Base-by-base conservation (phyloP, 108 stramenopile species). In the Mediolabrus comicus region DNA sequence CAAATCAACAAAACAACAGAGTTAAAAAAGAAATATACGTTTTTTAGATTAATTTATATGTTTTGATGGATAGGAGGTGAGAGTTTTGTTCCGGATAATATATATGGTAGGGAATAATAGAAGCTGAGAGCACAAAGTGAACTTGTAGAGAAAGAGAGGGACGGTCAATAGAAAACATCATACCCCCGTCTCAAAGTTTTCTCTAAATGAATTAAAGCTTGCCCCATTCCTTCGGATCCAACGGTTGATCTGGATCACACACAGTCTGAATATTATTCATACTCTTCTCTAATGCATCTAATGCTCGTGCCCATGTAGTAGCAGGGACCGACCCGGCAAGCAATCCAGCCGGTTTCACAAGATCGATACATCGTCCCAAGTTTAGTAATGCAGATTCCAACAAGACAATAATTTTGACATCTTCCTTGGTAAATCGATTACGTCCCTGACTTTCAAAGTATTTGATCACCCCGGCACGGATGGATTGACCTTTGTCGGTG, bases 161-260 rank as follows among this genome's bases (percentile, higher is more conserved):
- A n/a, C n/a, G n/a, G n/a, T n/a, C n/a, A n/a, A n/a, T n/a, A n/a
- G n/a, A n/a, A n/a, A n/a, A n/a, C n/a, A n/a, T n/a, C n/a, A n/a
- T n/a, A n/a, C n/a, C n/a, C n/a, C n/a, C n/a, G n/a, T n/a, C n/a
- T n/a, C n/a, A n/a, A n/a, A n/a, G n/a, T n/a, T n/a, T n/a, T n/a
- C n/a, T n/a, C n/a, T n/a, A n/a, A n/a, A n/a, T n/a, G n/a, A n/a
- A n/a, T 10, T 46, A 59, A 75, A 87, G 65, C 52, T 80, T 80
- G 5, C 84, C 87, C 92, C 92, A 93, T 53, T 89, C 77, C 27
- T 32, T 24, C 1, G 83, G 71, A 12, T 81, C 67, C 35, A 93
- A 51, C 14, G 89, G 89, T 35, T 70, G 77, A 73, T 90, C 92
- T 0, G 92, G 92, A 72, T 93, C 92, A 63, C 89, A 93, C 11